Base-by-base conservation (phyloP, 2,329 filamentous ascomycete species). In the Fusarium globosum region DNA sequence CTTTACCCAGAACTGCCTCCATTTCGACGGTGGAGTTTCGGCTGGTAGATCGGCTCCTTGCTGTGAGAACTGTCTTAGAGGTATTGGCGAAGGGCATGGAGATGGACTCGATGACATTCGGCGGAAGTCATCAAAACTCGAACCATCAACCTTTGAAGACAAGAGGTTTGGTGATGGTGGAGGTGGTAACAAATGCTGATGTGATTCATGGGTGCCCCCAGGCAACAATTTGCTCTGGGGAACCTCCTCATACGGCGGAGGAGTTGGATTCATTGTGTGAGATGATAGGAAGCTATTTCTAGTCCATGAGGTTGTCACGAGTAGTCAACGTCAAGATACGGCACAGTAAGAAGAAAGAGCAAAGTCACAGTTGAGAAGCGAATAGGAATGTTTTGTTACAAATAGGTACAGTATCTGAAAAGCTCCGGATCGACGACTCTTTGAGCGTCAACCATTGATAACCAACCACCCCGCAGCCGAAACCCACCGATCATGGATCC, bases 1-100 rank as follows among this genome's bases (percentile, higher is more conserved):
- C 61, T 85, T 83, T 9, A 82, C 72, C 92, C 92, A 94, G 72
- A 89, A 83, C 28, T 67, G 69, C 28, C 72, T 58, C 66, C 79
- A 70, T 16, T 85, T 49, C 7, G 76, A 74, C 7, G 71, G 72
- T 23, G 59, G 62, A 58, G 61, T 51, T 20, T 76, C 69, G 42
- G 35, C 18, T 42, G 64, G 53, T 12, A 46, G 28, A 49, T 58
- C 66, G 38, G 30, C 12, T 42, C 28, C 59, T 35, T 61, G 59
- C 20, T 57, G 56, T 35, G 66, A 67, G 26, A 77, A 58, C 2
- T 46, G 63, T 23, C 71, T 68, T 48, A 67, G 60, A 13, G 73
- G 77, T 42, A 78, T 61, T 15, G 77, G 77, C 18, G 71, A 76
- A 20, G 70, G 74, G 28, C 77, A 76, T 21, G 77, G 71, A 35